Evolutionary conservation across 2,329 filamentous ascomycete genomes (phyloP), one percentile per base, ranked within the genome.

Genomic region (Stagonosporopsis vannaccii): DNA sequence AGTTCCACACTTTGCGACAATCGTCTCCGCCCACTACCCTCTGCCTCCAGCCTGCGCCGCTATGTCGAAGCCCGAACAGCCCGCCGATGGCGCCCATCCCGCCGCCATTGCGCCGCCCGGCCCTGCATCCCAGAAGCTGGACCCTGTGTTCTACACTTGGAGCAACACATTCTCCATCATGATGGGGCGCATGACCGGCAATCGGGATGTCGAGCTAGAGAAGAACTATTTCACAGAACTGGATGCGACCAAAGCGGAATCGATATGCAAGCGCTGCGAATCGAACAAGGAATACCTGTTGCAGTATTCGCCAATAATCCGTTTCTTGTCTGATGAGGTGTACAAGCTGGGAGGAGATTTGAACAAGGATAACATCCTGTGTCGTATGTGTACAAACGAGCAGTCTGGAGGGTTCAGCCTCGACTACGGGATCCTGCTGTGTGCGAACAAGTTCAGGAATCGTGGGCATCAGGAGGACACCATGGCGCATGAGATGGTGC

Each of bases 401-500:
- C 87, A 90, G 72, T 85, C 85, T 30, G 95, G 94, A 23, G 95
- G 95, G 1, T 98, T 98, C 75, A 89, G 89, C 74, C 88, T 92
- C 1, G 84, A 90, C 46, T 90, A 92, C 73, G 95, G 95, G 33
- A 97, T 99, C 61, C 75, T 96, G 71, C 82, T 99, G 20, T 99
- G 95, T 78, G 92, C 95, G 47, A 99, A 99, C 77, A 89, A 95
- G 78, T 86, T 98, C 72, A 82, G 89, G 56, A 87, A 92, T 72
- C 81, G 87, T 54, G 87, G 88, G 28, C 92, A 97, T 73, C 77
- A 97, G 66, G 95, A 99, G 79, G 95, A 99, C 75, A 97, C 93
- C 11, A 81, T 99, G 70, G 89, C 93, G 25, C 95, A 99, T 77
- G 95, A 99, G 80, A 96, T 99, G 92, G 90, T 99, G 49, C 95